phyloP scores from a whole-genome alignment of 192 early-diverging fungal genomes.

The Helicostylum pulchrum region DNA sequence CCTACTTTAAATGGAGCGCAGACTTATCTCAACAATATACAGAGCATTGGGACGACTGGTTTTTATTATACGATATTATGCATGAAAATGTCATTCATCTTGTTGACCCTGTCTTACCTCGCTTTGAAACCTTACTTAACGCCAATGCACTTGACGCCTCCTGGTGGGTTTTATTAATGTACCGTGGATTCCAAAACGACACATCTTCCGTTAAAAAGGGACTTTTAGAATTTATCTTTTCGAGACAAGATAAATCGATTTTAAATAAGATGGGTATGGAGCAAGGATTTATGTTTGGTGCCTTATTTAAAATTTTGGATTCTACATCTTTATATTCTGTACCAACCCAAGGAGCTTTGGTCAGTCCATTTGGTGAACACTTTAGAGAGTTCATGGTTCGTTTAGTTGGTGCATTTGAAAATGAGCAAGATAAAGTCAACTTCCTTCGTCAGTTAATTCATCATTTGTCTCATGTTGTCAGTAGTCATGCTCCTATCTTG shows the following conservation, averaged over 20 bases:
- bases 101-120: constrained; percentile 47
- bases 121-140: constrained; percentile 31
- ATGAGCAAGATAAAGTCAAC: constrained; percentile 20
- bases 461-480: constrained; percentile 28
- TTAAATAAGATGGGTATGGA: constrained; percentile 18
- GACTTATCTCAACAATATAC: constrained; percentile 18
- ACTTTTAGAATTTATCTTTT: constrained; percentile 30
- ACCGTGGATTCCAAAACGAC: constrained; percentile 33
- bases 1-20: constrained; percentile 24
- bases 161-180: constrained; percentile 34
- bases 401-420: constrained; percentile 16
- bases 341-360: constrained; percentile 19
- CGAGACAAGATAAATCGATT: constrained; percentile 6
- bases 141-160: constrained; percentile 22
- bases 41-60: constrained; percentile 48
- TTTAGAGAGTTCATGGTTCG: constrained; percentile 21
- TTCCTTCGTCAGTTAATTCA: constrained; percentile 32
- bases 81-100: constrained; percentile 46
- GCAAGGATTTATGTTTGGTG: constrained; percentile 26
- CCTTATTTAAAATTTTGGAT: constrained; percentile 25
- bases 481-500: constrained; percentile 22
- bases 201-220: constrained; percentile 20
- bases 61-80: constrained; percentile 45
- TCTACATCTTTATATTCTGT: constrained; percentile 26
- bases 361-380: constrained; percentile 34